phyloP scores from a whole-genome alignment of 2,329 filamentous ascomycete species.

The Colletotrichum zoysiae region DNA sequence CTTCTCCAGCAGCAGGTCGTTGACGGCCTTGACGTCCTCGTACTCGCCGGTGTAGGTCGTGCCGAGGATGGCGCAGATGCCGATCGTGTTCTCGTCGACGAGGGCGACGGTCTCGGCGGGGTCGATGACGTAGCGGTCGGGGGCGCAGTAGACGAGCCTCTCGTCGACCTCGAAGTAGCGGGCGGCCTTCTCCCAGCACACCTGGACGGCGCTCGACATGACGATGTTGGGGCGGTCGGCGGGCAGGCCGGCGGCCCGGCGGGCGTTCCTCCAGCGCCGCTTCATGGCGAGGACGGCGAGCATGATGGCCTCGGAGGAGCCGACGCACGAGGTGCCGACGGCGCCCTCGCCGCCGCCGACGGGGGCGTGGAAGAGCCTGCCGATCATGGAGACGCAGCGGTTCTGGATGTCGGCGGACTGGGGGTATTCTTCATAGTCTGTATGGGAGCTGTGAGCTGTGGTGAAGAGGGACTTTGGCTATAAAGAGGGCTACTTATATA shows the following conservation, averaged over 20 bases:
- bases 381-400: constrained; percentile 92
- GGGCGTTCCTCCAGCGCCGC: constrained; percentile 90
- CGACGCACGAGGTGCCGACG: constrained; percentile 89
- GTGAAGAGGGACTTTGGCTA: too few species aligned
- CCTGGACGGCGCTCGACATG: constrained; percentile 96
- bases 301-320: constrained; percentile 91
- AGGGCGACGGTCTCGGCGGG: constrained; percentile 70
- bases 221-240: constrained; percentile 87
- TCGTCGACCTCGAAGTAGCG: constrained; percentile 95
- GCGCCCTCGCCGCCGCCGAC: constrained; percentile 67
- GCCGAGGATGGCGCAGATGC: constrained; percentile 91
- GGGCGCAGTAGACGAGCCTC: constrained; percentile 77
- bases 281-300: constrained; percentile 91
- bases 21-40: constrained; percentile 92
- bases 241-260: constrained; percentile 85
- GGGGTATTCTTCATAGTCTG: constrained; percentile 85
- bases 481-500: constrained; percentile 50
- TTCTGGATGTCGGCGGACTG: constrained; percentile 89
- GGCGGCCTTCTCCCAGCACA: constrained; percentile 95
- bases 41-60: constrained; percentile 97
- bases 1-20: constrained; percentile 83
- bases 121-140: constrained; percentile 73
- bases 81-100: constrained; percentile 81
- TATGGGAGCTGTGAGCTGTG: too few species aligned
- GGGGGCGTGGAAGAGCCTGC: constrained; percentile 87